phyloP scores from a whole-genome alignment of 1,284 basidiomycete species.

The Wolfiporia cocos region DNA sequence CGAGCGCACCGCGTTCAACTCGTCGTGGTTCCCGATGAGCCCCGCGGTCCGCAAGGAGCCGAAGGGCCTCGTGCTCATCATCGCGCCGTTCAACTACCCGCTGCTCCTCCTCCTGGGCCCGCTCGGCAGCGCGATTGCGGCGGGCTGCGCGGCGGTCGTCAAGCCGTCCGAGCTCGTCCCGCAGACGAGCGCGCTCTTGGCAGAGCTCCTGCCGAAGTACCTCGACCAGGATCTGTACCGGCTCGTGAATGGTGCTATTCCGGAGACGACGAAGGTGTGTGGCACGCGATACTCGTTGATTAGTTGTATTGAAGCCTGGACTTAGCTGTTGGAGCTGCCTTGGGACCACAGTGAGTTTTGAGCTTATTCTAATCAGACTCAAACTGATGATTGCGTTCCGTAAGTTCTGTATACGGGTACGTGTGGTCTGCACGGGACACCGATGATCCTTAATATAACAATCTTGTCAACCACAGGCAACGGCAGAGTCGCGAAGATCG shows the following conservation, averaged over 20 bases:
- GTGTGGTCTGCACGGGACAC: conserved; percentile 2
- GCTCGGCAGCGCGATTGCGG: conserved; percentile 73
- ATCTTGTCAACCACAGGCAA: conserved; percentile 37
- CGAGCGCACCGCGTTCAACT: conserved; percentile 50
- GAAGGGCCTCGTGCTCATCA: conserved; percentile 69
- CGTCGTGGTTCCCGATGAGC: conserved; percentile 49
- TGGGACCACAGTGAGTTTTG: conserved; percentile 79
- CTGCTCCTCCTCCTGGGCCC: conserved; percentile 48
- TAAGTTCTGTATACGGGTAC: conserved; percentile 55
- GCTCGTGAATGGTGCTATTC: conserved; percentile 73
- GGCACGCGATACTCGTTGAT: conserved; percentile 1
- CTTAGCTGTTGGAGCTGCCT: conserved; percentile 65
- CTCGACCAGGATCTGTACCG: conserved; percentile 69
- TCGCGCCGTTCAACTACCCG: conserved; percentile 56
- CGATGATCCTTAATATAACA: not conserved
- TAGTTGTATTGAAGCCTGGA: not conserved
- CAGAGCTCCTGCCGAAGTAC: conserved; percentile 77
- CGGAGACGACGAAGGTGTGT: conserved; percentile 65
- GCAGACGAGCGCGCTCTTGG: conserved; percentile 58
- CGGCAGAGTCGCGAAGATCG: conserved; percentile 72
- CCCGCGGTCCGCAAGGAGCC: conserved; percentile 70
- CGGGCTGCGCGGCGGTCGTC: conserved; percentile 69
- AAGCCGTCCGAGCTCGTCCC: conserved; percentile 84
- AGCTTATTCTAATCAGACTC: not conserved
- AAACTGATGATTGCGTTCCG: conserved; percentile 1